Evolutionary conservation across 139 green algal species (phyloP), one percentile per base, ranked within the genome.

Genomic region (Zygnema circumcarinatum): DNA sequence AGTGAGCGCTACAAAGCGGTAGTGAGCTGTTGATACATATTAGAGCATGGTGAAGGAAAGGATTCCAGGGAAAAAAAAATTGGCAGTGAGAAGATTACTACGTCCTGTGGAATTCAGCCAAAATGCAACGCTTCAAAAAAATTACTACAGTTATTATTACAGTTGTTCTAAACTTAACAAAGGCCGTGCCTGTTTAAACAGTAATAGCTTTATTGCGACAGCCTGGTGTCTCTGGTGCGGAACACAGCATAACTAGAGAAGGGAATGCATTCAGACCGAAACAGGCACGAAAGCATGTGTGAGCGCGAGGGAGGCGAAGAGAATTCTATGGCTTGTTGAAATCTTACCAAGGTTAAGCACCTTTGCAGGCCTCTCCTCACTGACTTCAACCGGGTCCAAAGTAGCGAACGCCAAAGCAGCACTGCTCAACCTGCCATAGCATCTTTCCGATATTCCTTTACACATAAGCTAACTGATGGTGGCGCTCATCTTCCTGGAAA

Each of bases 341-440:
- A 72, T 29, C 75, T 33, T 83, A 83, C 75, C 75, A 52, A 83
- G 75, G 7, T 83, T 83, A 29, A 67, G 53, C 39, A 33, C n/a
- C 3, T 47, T 83, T 3, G 2, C 75, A 3, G 75, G 75, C 2
- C 2, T 33, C 29, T 33, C 11, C 3, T 29, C 75, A 35, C 21
- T 41, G 32, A 83, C 2, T 29, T 33, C n/a, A 52, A 32, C 25
- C 11, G 75, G 75, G n/a, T 83, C 75, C 75, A 83, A 33, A 38
- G 75, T 72, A 36, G 75, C 75, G 38, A 83, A 83, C 16, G 7
- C 69, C 35, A 78, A 25, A 11, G 69, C 7, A 52, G 69, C 3
- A 41, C 7, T 78, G 69, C 35, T 52, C 3, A 52, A 78, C 36
- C 54, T 72, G 54, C 54, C n/a, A n/a, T n/a, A n/a, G n/a, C n/a